Conservation (phyloP, 768 basidiomycete species). For the Pilatotrama ljubarskyi region DNA sequence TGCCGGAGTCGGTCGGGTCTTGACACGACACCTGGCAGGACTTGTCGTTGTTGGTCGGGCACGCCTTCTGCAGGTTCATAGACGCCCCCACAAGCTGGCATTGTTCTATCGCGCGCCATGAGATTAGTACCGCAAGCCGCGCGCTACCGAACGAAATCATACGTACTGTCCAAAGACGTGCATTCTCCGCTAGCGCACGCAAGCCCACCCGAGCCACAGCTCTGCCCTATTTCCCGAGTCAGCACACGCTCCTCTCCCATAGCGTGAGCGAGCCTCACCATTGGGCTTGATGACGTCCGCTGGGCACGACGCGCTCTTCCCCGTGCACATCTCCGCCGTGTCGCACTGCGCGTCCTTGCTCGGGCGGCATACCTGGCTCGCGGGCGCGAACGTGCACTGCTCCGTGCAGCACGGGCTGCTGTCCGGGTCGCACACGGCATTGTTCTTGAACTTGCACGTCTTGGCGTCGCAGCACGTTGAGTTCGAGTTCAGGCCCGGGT, state of each 20-base stretch:
- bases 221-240: constrained; percentile 44
- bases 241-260: too few relatives aligned
- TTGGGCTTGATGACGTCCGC: constrained; percentile 60
- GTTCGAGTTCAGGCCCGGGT: constrained; percentile 63
- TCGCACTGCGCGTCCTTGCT: constrained; percentile 70
- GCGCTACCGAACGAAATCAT: neutral
- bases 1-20: constrained; percentile 58
- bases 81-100: constrained; percentile 72
- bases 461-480: constrained; percentile 72
- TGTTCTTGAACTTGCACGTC: constrained; percentile 72
- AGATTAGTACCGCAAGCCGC: constrained; percentile 10
- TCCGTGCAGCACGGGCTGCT: constrained; percentile 75
- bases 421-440: constrained; percentile 76
- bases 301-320: constrained; percentile 73
- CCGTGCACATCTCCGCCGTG: constrained; percentile 70
- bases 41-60: constrained; percentile 61
- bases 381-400: constrained; percentile 67
- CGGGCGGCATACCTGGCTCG: constrained; percentile 69
- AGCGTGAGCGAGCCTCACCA: constrained; percentile 40
- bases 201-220: constrained; percentile 63
- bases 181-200: constrained; percentile 79
- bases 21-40: constrained; percentile 81
- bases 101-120: constrained; percentile 50
- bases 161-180: constrained; percentile 69
- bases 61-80: constrained; percentile 67